phyloP scores from a whole-genome alignment of 345 rosid species.

The Pseudoturritis turrita region DNA sequence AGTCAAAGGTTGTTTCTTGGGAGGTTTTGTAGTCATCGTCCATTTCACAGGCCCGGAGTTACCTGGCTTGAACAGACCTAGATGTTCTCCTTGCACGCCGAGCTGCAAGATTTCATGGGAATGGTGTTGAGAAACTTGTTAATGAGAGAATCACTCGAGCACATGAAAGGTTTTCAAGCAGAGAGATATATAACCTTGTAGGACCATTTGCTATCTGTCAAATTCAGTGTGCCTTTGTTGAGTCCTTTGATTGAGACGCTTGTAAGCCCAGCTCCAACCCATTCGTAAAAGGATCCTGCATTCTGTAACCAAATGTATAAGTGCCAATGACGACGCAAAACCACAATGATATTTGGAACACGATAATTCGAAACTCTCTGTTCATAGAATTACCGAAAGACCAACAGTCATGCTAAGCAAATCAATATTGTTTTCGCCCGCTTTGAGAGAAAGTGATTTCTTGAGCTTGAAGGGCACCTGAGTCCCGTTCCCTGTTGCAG shows the following conservation, averaged over 20 bases:
- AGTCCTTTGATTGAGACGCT: conserved; percentile 73
- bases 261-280: conserved; percentile 69
- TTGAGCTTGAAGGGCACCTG: conserved; percentile 53
- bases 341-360: background rate
- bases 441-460: conserved; percentile 58
- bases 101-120: conserved; percentile 42
- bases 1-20: conserved; percentile 67
- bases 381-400: conserved; percentile 51
- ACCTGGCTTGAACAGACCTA: conserved; percentile 55
- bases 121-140: background rate
- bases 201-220: conserved; percentile 60
- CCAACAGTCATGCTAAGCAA: conserved; percentile 89
- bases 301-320: conserved; percentile 40
- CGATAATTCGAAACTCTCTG: background rate
- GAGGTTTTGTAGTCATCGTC: conserved; percentile 65
- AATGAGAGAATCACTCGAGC: background rate
- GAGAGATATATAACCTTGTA: conserved; percentile 60
- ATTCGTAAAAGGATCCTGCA: conserved; percentile 87
- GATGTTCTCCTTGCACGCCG: conserved; percentile 77
- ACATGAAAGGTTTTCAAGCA: conserved; percentile 5
- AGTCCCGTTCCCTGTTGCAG: conserved; percentile 76
- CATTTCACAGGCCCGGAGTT: conserved; percentile 45
- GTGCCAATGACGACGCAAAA: background rate
- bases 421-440: conserved; percentile 72
- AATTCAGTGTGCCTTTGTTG: conserved; percentile 62